A percentile compares a stretch with the other conserved stretches of the same genome.
Conservation (phyloP, 495 filamentous ascomycete species). For the Xylaria bambusicola region DNA sequence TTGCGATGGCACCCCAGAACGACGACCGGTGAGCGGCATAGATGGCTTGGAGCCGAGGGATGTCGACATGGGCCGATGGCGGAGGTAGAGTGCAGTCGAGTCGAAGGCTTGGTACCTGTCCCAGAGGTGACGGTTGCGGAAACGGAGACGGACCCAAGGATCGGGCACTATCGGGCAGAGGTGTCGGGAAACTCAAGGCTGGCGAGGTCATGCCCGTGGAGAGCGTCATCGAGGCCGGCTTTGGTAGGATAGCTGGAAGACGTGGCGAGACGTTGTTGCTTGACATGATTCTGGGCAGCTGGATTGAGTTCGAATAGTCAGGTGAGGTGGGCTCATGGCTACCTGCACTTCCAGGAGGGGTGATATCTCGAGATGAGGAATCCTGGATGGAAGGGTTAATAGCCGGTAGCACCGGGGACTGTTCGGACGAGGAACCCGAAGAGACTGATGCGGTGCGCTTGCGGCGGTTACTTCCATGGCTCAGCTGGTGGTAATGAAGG, state of each 20-base stretch:
- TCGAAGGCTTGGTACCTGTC: slow-evolving; percentile 38
- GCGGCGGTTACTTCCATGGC: slow-evolving; percentile 75
- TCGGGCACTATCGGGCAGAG: slow-evolving; percentile 34
- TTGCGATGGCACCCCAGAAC: slow-evolving; percentile 73
- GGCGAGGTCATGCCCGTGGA: slow-evolving; percentile 36
- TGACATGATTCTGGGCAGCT: slow-evolving; percentile 49
- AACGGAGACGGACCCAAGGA: slow-evolving; percentile 29
- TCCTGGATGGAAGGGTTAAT: slow-evolving; percentile 52
- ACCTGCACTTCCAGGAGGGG: slow-evolving; percentile 39
- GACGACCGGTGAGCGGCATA: slow-evolving; percentile 68
- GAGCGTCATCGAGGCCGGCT: slow-evolving; percentile 54
- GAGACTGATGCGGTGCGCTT: slow-evolving; percentile 66
- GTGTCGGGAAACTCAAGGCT: slow-evolving; percentile 38
- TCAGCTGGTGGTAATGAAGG: slow-evolving; percentile 81
- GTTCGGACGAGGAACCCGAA: slow-evolving; percentile 53
- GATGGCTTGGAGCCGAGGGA: slow-evolving; percentile 64
- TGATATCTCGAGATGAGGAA: slow-evolving; percentile 36
- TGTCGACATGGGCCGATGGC: slow-evolving; percentile 57
- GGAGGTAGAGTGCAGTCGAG: slow-evolving; percentile 53
- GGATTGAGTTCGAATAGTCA: slow-evolving; percentile 35
- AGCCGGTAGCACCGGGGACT: slow-evolving; percentile 48
- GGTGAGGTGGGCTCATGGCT: slow-evolving; percentile 42
- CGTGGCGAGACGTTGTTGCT: slow-evolving; percentile 42
- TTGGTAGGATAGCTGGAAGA: slow-evolving; percentile 61
- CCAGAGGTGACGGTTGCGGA: slow-evolving; percentile 23